Evolutionary conservation across 2,329 filamentous ascomycete species (phyloP), one percentile per base, ranked within the genome.

Genomic region (Ascochyta rabiei): DNA sequence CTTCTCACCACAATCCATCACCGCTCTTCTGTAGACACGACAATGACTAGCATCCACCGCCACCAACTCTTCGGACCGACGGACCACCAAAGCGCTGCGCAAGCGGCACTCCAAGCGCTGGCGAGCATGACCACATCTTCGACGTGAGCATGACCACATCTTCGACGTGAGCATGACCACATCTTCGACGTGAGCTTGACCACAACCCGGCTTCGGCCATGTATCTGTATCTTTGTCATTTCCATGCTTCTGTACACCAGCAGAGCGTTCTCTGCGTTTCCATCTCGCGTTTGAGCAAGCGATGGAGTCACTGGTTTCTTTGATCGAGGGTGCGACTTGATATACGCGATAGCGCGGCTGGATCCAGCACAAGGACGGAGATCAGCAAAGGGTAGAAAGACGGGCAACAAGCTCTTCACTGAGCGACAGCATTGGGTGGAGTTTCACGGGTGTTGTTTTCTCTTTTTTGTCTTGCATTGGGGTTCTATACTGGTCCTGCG

Each of bases 31-130:
- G 13, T 30, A 30, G 28, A 30, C 12, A 30, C 28, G 28, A 33
- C 10, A 23, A 43, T 50, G 31, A 18, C 33, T 31, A 15, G 15
- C 6, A 30, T 3, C n/a, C n/a, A 38, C 21, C 13, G 10, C 15
- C 21, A 2, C 13, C 13, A 28, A 23, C 4, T 23, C 21, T 23
- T 4, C 21, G 8, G 18, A 42, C 21, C 41, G 40, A 6, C 19
- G 9, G 16, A 42, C 16, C 12, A 23, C 6, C 6, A 44, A 39
- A 35, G 6, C 35, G 1, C 61, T 62, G 19, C 60, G 66, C 56
- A 70, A 71, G 47, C 61, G 62, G 38, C 64, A 64, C 38, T 53
- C 63, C 33, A 63, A 73, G 42, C 63, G 64, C 56, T 72, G 70
- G 68, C 62, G 63, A 57, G 0, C 21, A 13, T 37, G 12, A n/a